phyloP scores from a whole-genome alignment of 2,329 filamentous ascomycete species.

The Claviceps spartinae region DNA sequence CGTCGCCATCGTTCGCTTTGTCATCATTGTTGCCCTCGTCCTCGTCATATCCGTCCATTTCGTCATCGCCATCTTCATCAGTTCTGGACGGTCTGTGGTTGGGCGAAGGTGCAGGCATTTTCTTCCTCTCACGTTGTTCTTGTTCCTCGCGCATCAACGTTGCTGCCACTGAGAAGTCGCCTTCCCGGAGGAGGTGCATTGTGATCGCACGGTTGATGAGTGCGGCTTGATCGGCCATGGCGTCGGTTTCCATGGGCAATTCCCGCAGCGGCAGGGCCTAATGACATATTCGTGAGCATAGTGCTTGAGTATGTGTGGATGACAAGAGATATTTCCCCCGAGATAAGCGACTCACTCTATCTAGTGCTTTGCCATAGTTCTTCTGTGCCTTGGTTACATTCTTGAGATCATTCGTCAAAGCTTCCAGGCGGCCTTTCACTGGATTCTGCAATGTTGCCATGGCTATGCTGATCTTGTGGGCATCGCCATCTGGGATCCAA shows the following conservation, averaged over 20 bases:
- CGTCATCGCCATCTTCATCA: conserved; percentile 20
- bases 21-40: conserved; percentile 9
- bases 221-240: conserved; percentile 57
- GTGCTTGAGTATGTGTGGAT: not conserved
- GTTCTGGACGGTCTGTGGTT: conserved; percentile 8
- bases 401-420: conserved; percentile 67
- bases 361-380: conserved; percentile 72
- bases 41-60: conserved; percentile 17
- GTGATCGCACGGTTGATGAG: conserved; percentile 88
- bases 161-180: conserved; percentile 77
- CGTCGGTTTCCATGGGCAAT: conserved; percentile 68
- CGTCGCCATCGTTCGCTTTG: not conserved
- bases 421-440: conserved; percentile 66
- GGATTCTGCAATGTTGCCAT: conserved; percentile 79
- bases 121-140: conserved; percentile 17
- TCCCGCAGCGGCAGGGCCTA: conserved; percentile 36
- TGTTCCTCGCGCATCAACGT: conserved; percentile 67
- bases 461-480: conserved; percentile 53
- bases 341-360: conserved; percentile 44
- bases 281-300: not conserved
- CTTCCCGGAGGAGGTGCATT: conserved; percentile 92
- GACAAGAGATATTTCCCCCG: not conserved
- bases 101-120: conserved; percentile 6
- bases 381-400: conserved; percentile 71
- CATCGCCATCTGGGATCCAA: conserved; percentile 17